phyloP scores from a whole-genome alignment of 225 moss, liverwort and hornwort genomes.

The Pleurozium schreberi region DNA sequence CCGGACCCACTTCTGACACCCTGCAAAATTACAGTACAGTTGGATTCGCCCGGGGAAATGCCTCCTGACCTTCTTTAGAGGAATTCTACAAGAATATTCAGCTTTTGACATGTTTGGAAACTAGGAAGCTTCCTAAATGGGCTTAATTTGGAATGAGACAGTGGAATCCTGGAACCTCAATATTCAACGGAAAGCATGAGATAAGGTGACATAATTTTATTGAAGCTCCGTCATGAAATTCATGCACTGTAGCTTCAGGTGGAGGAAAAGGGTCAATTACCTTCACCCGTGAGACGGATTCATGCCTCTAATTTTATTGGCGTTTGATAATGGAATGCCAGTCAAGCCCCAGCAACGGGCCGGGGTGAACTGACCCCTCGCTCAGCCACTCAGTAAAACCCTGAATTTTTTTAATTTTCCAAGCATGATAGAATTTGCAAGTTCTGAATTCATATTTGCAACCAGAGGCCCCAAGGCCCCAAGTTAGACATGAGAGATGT shows the following conservation, averaged over 20 bases:
- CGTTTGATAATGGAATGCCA: background rate
- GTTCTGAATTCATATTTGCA: no score
- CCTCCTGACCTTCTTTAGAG: background rate
- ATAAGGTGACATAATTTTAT: background rate
- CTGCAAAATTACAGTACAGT: no score
- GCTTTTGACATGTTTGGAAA: background rate
- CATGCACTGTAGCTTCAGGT: background rate
- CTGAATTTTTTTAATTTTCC: no score
- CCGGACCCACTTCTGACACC: background rate
- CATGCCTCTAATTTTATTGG: background rate
- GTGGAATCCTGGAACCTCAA: background rate
- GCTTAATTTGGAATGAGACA: background rate
- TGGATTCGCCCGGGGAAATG: background rate
- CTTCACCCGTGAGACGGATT: background rate
- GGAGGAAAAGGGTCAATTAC: background rate
- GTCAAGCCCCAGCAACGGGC: background rate
- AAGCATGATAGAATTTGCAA: no score
- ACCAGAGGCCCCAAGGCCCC: no score
- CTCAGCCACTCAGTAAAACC: no score
- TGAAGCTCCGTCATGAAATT: background rate
- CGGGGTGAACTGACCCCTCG: no score
- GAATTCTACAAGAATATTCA: background rate
- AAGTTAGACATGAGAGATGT: no score
- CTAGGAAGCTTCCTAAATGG: background rate
- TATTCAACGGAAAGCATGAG: background rate